Percentiles rank a stretch among this genome's conserved stretches.
Conservation (phyloP, 2,329 filamentous ascomycete species). For the Ramularia collo-cygni region DNA sequence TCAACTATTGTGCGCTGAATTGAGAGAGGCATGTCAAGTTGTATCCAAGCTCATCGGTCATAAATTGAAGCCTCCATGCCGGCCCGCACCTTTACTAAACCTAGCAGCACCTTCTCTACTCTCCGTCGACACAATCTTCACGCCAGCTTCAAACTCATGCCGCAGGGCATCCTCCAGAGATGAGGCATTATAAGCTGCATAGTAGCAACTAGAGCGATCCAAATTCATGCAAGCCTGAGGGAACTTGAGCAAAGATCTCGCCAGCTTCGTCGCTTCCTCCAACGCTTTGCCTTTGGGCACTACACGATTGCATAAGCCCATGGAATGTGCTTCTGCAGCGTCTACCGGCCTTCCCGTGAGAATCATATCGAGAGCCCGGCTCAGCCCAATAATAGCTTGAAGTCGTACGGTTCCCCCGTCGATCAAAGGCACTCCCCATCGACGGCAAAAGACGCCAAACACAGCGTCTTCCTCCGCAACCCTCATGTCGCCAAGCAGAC, state of each 20-base stretch:
- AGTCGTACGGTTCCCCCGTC: slow-evolving; percentile 49
- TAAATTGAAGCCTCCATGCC: slow-evolving; percentile 36
- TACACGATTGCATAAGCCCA: slow-evolving; percentile 49
- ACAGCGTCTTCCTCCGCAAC: slow-evolving; percentile 48
- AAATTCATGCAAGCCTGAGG: slow-evolving; percentile 48
- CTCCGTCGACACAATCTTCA: slow-evolving; percentile 38
- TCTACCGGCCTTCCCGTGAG: slow-evolving; percentile 46
- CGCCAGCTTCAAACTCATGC: slow-evolving; percentile 42
- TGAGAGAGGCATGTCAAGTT: too few relatives aligned
- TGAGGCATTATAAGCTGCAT: slow-evolving; percentile 43
- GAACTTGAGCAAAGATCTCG: slow-evolving; percentile 42
- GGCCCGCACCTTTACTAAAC: slow-evolving; percentile 36
- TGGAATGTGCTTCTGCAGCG: slow-evolving; percentile 44
- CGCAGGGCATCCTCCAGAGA: slow-evolving; percentile 46
- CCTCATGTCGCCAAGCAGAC: slow-evolving; percentile 47
- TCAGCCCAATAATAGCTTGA: slow-evolving; percentile 46
- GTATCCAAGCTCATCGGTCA: too few relatives aligned
- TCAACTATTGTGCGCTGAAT: too few relatives aligned
- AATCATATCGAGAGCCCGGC: slow-evolving; percentile 51
- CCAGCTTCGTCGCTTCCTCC: slow-evolving; percentile 45
- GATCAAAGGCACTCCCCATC: slow-evolving; percentile 46
- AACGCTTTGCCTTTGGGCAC: slow-evolving; percentile 45
- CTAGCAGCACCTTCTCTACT: slow-evolving; percentile 36
- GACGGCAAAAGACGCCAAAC: slow-evolving; percentile 51
- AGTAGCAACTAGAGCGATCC: slow-evolving; percentile 45